These are phyloP conservation scores for Hypoxylon cercidicola DNA, from an alignment of 495 filamentous ascomycete genomes.

Conservation along the genomic window DNA sequence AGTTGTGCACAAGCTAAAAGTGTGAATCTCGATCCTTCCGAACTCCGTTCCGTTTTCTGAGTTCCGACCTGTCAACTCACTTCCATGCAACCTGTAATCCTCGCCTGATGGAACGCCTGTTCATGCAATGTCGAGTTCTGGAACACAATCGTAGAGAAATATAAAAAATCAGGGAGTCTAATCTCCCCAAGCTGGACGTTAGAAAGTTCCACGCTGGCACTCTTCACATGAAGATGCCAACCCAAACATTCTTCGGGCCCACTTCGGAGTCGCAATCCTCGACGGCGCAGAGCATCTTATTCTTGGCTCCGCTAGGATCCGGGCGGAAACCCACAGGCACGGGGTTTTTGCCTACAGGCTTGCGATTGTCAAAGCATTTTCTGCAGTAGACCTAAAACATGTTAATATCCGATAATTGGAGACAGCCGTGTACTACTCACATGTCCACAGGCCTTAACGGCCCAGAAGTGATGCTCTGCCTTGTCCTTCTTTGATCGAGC, in stretches of 20 bases:
- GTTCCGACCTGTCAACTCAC: not conserved
- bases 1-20: too few relatives aligned
- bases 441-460: conserved; percentile 60
- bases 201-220: conserved; percentile 1
- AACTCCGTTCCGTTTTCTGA: conserved; percentile 6
- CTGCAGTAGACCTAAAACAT: conserved; percentile 57
- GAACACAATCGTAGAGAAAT: not conserved
- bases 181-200: not conserved
- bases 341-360: conserved; percentile 28
- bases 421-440: conserved; percentile 43
- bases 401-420: conserved; percentile 7
- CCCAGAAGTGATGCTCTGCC: conserved; percentile 62
- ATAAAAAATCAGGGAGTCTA: conserved; percentile 11
- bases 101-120: conserved; percentile 18
- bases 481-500: conserved; percentile 51
- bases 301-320: conserved; percentile 30
- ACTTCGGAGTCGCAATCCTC: conserved; percentile 56
- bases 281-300: conserved; percentile 53
- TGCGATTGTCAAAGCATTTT: conserved; percentile 56
- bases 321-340: conserved; percentile 38
- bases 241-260: conserved; percentile 51
- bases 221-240: conserved; percentile 55
- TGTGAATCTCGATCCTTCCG: not conserved
- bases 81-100: not conserved
- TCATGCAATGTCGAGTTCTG: conserved; percentile 25